Base-by-base conservation (phyloP, 106 monocot genomes). In the Gastrodia elata region DNA sequence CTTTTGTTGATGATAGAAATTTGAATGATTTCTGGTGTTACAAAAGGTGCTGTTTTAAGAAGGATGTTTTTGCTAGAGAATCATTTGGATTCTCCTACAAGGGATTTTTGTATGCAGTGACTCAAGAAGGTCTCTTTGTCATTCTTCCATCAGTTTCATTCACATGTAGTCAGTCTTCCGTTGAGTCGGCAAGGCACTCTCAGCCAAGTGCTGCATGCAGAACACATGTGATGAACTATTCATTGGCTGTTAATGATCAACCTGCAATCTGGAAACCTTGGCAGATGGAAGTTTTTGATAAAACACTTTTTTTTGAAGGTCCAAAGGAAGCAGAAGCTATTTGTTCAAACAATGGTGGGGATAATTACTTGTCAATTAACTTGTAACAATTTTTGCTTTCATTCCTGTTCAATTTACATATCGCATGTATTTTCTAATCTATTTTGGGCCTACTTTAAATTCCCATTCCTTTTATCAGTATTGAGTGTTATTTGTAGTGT, bases 211-310 rank as follows among this genome's bases (percentile, higher is more conserved):
- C 36, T 74, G 38, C 18, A 33, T 72, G 32, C 15, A 22, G 73
- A 11, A 46, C 67, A 20, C 55, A 48, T 55, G 57, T 79, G 10
- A 57, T 71, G n/a, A 67, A 80, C 55, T 37, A 28, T 71, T 78
- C 76, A 22, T 58, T 83, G 55, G 70, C 4, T 2, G 65, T 65
- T 61, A 77, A 81, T 55, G 68, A 75, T 73, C 30, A 40, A 46
- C 56, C 73, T 73, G 82, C 75, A 38, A 61, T 49, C 3, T 83
- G 55, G 76, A 83, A 39, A 41, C 82, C 87, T 57, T 92, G 92
- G 92, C 89, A 90, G 76, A 81, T 86, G 71, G 92, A 96, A 74
- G 68, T 92, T 73, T 78, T 96, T 72, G 96, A 96, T 72, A 84
- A 80, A 78, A 68, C 82, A 35, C 83, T 92, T 74, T 65, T 90